Evolutionary conservation across 2,329 filamentous ascomycete genomes (phyloP), one percentile per base, ranked within the genome.

Genomic region (Volutella citrinella): DNA sequence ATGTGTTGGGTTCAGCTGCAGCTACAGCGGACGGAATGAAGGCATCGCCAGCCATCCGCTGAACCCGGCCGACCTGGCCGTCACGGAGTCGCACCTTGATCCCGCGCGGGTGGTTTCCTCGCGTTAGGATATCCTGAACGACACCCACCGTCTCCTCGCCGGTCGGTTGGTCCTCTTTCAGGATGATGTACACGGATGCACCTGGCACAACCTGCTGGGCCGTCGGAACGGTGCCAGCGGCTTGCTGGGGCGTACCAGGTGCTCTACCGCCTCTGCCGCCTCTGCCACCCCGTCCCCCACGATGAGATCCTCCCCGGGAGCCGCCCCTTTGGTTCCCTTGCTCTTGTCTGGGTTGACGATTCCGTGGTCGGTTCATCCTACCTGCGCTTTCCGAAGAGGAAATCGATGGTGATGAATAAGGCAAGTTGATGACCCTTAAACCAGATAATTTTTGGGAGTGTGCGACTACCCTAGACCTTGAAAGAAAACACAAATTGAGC

Each of bases 61-160:
- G 86, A 18, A 91, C 86, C 12, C 86, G 67, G 3, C 86, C 86
- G 4, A 91, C 76, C 17, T 82, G 71, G 2, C 85, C 85, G 56
- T 86, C 83, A 2, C 66, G 63, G 6, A 91, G 67, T 4, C 85
- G 76, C 16, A 90, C 84, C 59, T 90, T 91, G 64, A 90, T 86
- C 21, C 86, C 86, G 9, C 83, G 73, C 4, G 84, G 83, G 51
- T 91, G 86, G 47, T 90, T 78, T 17, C 84, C 83, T 2, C 76
- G 68, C 3, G 85, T 90, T 29, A 91, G 68, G 0, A 90, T 59
- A 27, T 87, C 76, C 32, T 72, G 70, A 2, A 91, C 78, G 6
- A 70, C 60, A 16, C 86, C 86, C 27, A 70, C 66, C 2, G 87
- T 84, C 49, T 87, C 80, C 27, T 74, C 73, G 7, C 85, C 86